Conservation (phyloP, 2,329 filamentous ascomycete species). For the Fusarium sp. region DNA sequence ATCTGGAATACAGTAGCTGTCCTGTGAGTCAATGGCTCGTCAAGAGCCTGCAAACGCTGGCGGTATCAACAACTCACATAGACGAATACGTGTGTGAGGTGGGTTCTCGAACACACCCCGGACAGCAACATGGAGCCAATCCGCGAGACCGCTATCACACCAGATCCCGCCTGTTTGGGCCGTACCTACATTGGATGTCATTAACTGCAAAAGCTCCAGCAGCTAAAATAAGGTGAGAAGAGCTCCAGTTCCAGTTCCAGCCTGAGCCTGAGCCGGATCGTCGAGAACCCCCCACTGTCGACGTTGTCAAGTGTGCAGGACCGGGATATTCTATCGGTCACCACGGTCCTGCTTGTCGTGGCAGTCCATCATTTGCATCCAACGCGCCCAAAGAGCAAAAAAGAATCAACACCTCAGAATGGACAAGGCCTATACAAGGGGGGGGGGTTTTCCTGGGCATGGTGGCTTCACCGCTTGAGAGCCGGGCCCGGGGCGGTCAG, state of each 20-base stretch:
- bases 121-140: constrained; percentile 14
- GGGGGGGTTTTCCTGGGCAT: background rate
- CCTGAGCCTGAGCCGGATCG: background rate
- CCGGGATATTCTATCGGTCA: constrained; percentile 2
- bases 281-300: background rate
- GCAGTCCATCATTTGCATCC: constrained; percentile 25
- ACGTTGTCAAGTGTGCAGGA: constrained; percentile 34
- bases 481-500: constrained; percentile 32
- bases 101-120: constrained; percentile 1
- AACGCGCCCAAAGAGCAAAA: background rate
- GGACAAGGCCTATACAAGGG: background rate
- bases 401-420: background rate
- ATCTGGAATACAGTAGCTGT: background rate
- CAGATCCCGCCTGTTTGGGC: constrained; percentile 46
- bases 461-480: constrained; percentile 38
- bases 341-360: constrained; percentile 15
- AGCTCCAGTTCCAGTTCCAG: background rate
- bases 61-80: constrained; percentile 14
- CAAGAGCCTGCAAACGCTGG: constrained; percentile 9
- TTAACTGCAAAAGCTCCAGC: constrained; percentile 13
- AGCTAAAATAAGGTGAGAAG: constrained; percentile 5
- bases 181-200: constrained; percentile 37
- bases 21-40: background rate
- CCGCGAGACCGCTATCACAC: constrained; percentile 39
- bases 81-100: constrained; percentile 30